Conservation (phyloP, 148 eudicot species). For the Pharnaceum exiguum region DNA sequence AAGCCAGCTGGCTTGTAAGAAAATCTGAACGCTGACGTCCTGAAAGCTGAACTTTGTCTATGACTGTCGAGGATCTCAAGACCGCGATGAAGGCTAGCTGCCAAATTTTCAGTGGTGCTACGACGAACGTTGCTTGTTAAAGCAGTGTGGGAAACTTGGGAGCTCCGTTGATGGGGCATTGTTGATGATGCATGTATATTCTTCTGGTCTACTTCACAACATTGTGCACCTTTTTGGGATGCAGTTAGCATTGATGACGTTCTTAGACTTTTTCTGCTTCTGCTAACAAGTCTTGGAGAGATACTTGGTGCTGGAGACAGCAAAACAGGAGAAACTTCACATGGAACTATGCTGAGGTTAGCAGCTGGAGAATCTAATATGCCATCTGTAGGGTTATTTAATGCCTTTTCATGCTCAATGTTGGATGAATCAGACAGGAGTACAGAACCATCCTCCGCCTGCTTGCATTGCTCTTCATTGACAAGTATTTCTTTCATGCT, state of each 20-base stretch:
- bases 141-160: slow-evolving; percentile 30
- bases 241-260: slow-evolving; percentile 54
- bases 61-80: slow-evolving; percentile 65
- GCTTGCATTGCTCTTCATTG: slow-evolving; percentile 25
- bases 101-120: slow-evolving; percentile 52
- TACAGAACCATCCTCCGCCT: slow-evolving; percentile 8
- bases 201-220: slow-evolving; percentile 17
- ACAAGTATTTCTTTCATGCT: slow-evolving; percentile 9
- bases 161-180: slow-evolving; percentile 39
- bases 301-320: slow-evolving; percentile 75
- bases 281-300: slow-evolving; percentile 58
- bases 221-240: slow-evolving; percentile 34
- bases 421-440: slow-evolving; percentile 8
- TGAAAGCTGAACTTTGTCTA: slow-evolving; percentile 54
- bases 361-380: slow-evolving; percentile 25
- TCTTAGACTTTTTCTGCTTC: slow-evolving; percentile 74
- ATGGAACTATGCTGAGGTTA: slow-evolving; percentile 30
- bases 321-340: slow-evolving; percentile 50
- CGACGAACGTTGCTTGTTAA: slow-evolving; percentile 30
- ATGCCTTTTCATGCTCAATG: slow-evolving; percentile 3
- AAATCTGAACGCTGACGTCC: slow-evolving; percentile 69
- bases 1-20: slow-evolving; percentile 59
- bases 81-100: slow-evolving; percentile 84
- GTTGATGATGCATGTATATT: slow-evolving; percentile 26
- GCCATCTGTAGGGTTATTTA: slow-evolving; percentile 17